Evolutionary conservation across 1,284 basidiomycete genomes (phyloP).

Genomic region (Melampsora allii-populina): DNA sequence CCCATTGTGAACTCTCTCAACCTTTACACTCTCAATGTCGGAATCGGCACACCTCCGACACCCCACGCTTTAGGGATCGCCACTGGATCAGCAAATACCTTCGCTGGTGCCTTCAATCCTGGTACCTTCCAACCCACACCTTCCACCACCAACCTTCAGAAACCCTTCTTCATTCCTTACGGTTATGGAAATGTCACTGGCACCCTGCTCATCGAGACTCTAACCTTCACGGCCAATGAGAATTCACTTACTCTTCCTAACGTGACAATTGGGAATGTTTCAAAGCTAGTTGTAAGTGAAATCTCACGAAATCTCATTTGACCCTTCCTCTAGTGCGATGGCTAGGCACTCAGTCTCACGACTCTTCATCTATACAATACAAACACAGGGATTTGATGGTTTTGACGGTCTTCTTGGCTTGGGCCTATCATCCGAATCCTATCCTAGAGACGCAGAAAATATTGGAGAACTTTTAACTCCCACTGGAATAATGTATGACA

Average conservation of each 20-base stretch:
- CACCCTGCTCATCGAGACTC: constrained; percentile 31
- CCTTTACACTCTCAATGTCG: constrained; percentile 33
- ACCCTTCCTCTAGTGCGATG: neutral
- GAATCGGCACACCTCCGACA: constrained; percentile 37
- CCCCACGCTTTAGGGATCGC: constrained; percentile 40
- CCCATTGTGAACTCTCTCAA: constrained; percentile 29
- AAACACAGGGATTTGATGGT: constrained; percentile 30
- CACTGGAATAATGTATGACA: constrained; percentile 43
- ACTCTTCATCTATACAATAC: neutral
- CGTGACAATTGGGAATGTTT: constrained; percentile 39
- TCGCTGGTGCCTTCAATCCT: constrained; percentile 17
- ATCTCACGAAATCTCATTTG: neutral
- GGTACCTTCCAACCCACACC: constrained; percentile 20
- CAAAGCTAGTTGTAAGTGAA: constrained; percentile 30
- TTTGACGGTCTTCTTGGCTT: constrained; percentile 41
- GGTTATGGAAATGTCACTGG: constrained; percentile 41
- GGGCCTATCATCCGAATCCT: constrained; percentile 43
- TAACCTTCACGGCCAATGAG: constrained; percentile 18
- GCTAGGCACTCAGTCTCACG: too few species aligned
- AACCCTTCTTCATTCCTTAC: constrained; percentile 39
- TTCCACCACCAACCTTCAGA: constrained; percentile 23
- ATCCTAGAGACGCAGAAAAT: constrained; percentile 39
- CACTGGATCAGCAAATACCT: constrained; percentile 42
- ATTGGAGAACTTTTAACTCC: constrained; percentile 40
- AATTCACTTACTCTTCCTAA: constrained; percentile 23